These are phyloP conservation scores for Sarocladium strictum DNA, from an alignment of 2,329 filamentous ascomycete genomes.

Conservation along the genomic window DNA sequence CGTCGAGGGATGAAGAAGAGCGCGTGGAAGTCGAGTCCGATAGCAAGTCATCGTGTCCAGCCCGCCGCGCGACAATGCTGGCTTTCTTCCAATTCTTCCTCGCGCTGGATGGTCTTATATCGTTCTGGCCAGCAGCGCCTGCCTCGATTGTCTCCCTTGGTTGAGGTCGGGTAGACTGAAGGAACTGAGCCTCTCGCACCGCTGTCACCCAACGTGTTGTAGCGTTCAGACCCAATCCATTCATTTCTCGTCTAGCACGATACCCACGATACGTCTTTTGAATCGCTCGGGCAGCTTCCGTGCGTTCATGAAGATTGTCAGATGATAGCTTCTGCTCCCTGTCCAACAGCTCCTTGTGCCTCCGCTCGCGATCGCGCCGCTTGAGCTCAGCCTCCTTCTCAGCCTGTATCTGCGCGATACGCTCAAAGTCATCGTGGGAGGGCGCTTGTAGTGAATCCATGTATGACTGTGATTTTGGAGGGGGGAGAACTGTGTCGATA, in stretches of 20 bases:
- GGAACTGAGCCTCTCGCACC: slow-evolving; percentile 49
- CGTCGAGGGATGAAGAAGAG: slow-evolving; percentile 24
- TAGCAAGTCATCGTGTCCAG: slow-evolving; percentile 60
- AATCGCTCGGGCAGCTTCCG: slow-evolving; percentile 49
- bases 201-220: slow-evolving; percentile 67
- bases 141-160: slow-evolving; percentile 21
- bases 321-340: slow-evolving; percentile 19
- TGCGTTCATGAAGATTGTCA: slow-evolving; percentile 17
- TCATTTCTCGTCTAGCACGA: slow-evolving; percentile 62
- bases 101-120: slow-evolving; percentile 31
- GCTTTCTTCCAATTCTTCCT: slow-evolving; percentile 71
- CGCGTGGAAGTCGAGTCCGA: slow-evolving; percentile 37
- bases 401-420: slow-evolving; percentile 44
- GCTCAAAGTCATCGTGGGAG: slow-evolving; percentile 38
- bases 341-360: slow-evolving; percentile 27
- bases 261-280: slow-evolving; percentile 76
- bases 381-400: slow-evolving; percentile 37
- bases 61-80: slow-evolving; percentile 63
- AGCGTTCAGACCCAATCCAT: slow-evolving; percentile 64
- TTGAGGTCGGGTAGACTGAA: slow-evolving; percentile 41
- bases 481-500: not conserved
- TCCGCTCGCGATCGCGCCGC: slow-evolving; percentile 32
- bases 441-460: slow-evolving; percentile 45
- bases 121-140: not conserved
- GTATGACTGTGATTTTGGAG: slow-evolving; percentile 34